Percentiles rank a stretch among this genome's conserved stretches.
Conservation (phyloP, 805 yeast species). For the Spathaspora sp. region DNA sequence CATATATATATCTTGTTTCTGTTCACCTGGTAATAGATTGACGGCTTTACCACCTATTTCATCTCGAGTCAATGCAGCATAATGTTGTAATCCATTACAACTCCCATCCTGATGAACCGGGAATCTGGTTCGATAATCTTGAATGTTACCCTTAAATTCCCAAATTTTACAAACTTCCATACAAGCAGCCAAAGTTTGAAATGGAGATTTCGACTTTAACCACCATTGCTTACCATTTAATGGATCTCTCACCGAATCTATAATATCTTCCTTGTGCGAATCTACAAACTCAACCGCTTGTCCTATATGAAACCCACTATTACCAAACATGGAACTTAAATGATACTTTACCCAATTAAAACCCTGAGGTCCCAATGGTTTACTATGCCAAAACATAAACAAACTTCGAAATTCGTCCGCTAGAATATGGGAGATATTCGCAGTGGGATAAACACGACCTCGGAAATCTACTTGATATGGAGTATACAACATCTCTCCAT, state of each 20-base stretch:
- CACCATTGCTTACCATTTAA: constrained; percentile 28
- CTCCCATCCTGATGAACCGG: constrained; percentile 44
- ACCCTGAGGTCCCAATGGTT: constrained; percentile 33
- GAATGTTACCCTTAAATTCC: constrained; percentile 16
- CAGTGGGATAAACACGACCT: constrained; percentile 39
- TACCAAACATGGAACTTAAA: constrained; percentile 30
- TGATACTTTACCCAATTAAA: constrained; percentile 38
- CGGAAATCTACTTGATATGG: constrained; percentile 40
- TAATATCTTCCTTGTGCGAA: constrained; percentile 15
- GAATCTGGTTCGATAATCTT: constrained; percentile 23
- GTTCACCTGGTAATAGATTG: constrained; percentile 23
- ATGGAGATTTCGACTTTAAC: constrained; percentile 35
- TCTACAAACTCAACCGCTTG: constrained; percentile 26
- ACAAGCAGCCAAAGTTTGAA: constrained; percentile 36
- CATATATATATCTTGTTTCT: constrained; percentile 30
- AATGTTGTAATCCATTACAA: constrained; percentile 45
- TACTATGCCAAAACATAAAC: constrained; percentile 35
- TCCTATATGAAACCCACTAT: constrained; percentile 21
- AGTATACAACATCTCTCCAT: constrained; percentile 33
- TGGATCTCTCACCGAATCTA: constrained; percentile 27
- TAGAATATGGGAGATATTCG: constrained; percentile 32
- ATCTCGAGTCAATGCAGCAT: constrained; percentile 41
- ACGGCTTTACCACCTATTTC: constrained; percentile 36
- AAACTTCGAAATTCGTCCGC: constrained; percentile 32
- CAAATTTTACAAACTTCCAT: constrained; percentile 23